Evolutionary conservation across 2,329 filamentous ascomycete species (phyloP).

Genomic region (Penicillium sumatraense): DNA sequence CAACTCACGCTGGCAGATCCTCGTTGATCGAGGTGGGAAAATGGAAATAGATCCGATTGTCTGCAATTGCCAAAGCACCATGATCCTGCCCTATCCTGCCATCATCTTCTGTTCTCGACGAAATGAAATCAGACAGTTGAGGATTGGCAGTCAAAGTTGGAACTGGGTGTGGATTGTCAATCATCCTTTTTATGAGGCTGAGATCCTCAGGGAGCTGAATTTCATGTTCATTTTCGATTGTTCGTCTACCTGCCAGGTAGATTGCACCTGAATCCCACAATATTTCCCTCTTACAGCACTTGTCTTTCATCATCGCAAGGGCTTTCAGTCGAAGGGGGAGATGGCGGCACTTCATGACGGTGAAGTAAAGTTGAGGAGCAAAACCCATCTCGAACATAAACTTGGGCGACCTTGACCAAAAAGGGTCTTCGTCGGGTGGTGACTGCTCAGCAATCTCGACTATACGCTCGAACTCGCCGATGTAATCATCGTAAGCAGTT

Average conservation of each 20-base stretch:
- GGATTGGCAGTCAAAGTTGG: not conserved
- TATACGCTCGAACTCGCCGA: conserved; percentile 6
- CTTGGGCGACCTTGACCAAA: not conserved
- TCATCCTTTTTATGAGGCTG: not conserved
- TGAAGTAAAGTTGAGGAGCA: conserved; percentile 5
- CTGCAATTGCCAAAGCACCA: not conserved
- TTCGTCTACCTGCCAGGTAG: not conserved
- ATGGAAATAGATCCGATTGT: not conserved
- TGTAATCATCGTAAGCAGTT: conserved; percentile 1
- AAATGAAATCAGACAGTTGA: not conserved
- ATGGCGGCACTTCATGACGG: conserved; percentile 3
- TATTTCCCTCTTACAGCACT: not conserved
- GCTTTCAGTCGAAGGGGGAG: conserved; percentile 9
- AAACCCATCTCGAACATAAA: conserved; percentile 11
- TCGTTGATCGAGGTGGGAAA: not conserved
- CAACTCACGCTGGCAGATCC: not conserved
- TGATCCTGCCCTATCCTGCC: not conserved
- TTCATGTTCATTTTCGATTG: conserved; percentile 3
- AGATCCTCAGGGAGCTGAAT: not conserved
- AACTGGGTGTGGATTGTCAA: not conserved
- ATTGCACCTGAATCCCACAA: not conserved
- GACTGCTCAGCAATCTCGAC: conserved; percentile 2
- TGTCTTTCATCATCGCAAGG: not conserved
- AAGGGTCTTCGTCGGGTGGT: not conserved
- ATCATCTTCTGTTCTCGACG: not conserved